Evolutionary conservation across 352 stramenopile species (phyloP).

Genomic region (Albugo laibachii): DNA sequence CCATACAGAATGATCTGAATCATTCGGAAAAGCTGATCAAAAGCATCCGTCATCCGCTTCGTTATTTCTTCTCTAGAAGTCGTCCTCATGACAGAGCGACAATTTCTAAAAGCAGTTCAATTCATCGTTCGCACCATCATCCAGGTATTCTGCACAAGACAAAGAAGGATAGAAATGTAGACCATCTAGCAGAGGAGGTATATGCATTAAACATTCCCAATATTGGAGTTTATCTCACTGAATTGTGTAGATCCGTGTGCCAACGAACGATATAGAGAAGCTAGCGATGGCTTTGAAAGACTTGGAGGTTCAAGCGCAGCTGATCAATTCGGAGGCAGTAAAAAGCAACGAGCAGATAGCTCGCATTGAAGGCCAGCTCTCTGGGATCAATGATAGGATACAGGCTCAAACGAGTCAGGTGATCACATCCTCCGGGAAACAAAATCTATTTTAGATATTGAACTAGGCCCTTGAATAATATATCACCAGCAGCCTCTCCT

Average conservation of each 20-base stretch:
- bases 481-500: not conserved
- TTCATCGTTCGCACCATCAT: not conserved
- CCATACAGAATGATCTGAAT: constrained; percentile 41
- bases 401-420: constrained; percentile 33
- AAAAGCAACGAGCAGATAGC: constrained; percentile 54
- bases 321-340: constrained; percentile 40
- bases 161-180: not conserved
- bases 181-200: not conserved
- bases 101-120: constrained; percentile 1
- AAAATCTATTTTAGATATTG: too few relatives aligned
- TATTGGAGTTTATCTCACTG: not conserved
- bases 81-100: constrained; percentile 1
- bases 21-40: constrained; percentile 50
- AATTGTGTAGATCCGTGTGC: not conserved
- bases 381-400: constrained; percentile 39
- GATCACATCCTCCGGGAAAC: too few relatives aligned
- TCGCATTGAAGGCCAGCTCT: constrained; percentile 43
- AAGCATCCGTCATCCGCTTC: constrained; percentile 40
- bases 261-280: constrained; percentile 30
- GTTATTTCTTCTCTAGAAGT: constrained; percentile 47
- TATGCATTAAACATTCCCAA: not conserved
- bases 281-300: constrained; percentile 36
- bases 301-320: constrained; percentile 43
- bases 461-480: not conserved
- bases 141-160: not conserved